A percentile compares a stretch with the other conserved stretches of the same genome.
These are phyloP conservation scores for Stachybotrys echinatus DNA, from an alignment of 2,329 filamentous ascomycete species.

Conservation along the genomic window DNA sequence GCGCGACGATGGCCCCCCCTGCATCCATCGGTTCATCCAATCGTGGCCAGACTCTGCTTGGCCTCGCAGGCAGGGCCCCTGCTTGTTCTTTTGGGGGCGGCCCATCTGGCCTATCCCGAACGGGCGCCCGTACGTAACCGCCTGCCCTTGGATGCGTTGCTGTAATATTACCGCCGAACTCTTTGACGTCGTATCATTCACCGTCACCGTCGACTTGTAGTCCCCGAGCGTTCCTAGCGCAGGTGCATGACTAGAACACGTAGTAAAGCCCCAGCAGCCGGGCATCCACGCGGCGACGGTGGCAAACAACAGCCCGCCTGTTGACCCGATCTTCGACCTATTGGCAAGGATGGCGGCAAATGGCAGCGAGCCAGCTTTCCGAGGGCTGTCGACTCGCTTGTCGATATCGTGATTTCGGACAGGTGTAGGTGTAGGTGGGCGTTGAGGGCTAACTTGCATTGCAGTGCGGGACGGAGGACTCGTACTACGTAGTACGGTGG, in stretches of 20 bases:
- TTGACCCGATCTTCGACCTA: too few relatives aligned
- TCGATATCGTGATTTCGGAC: too few relatives aligned
- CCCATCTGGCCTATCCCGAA: background rate
- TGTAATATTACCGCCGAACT: background rate
- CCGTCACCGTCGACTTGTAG: background rate
- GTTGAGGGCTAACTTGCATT: too few relatives aligned
- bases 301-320: too few relatives aligned
- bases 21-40: background rate
- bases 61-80: background rate
- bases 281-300: background rate
- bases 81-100: background rate
- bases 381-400: too few relatives aligned
- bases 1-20: background rate
- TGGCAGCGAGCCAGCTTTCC: too few relatives aligned
- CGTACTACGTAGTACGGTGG: too few relatives aligned
- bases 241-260: background rate
- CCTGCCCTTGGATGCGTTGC: background rate
- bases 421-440: too few relatives aligned
- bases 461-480: too few relatives aligned
- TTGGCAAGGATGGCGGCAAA: too few relatives aligned
- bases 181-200: background rate
- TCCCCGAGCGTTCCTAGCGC: background rate
- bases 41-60: background rate
- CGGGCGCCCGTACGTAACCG: background rate
- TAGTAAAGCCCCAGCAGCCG: background rate